Base-by-base conservation (phyloP, 2,329 filamentous ascomycete genomes). In the Mycosphaerelloides madeirae region DNA sequence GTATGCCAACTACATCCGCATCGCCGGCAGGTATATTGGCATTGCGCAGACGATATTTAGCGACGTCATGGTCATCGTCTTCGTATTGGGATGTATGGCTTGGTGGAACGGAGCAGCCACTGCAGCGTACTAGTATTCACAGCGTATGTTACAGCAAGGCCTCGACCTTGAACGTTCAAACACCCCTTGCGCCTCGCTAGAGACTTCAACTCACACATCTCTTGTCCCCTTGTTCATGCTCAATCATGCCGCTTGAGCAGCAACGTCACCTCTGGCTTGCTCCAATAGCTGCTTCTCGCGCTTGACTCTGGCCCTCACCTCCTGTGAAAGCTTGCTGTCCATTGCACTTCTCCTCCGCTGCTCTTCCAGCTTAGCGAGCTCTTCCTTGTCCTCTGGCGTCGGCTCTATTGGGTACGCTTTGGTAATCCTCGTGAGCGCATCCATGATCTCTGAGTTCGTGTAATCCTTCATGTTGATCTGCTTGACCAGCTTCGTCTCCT, bases 31-130 rank as follows among this genome's bases (percentile, higher is more conserved):
- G 52, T 90, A 89, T 63, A 76, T 75, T 14, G 78, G 83, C 63
- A 86, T 90, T 43, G 84, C 84, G 54, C 78, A 75, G 42, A 87
- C 84, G 3, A 79, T 90, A 18, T 76, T 83, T 59, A 75, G 75
- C 25, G 85, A 91, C 64, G 80, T 85, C n/a, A 72, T 89, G 70
- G 79, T 85, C 1, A 80, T 85, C 48, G 76, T 90, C 7, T 91
- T 90, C 66, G 83, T 90, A 40, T 65, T 91, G 50, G 85, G 84
- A 11, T 71, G 75, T 8, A 58, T 72, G 35, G 69, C 68, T 39
- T 76, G 72, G 72, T 76, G 70, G 70, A 68, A 64, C 14, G 52
- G 52, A 15, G 39, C 49, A 31, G 48, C 47, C 20, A 49, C 48
- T n/a, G 37, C 48, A 41, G 52, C 50, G 18, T 55, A 49, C 43